Evolutionary conservation across 2,329 filamentous ascomycete species (phyloP), one percentile per base, ranked within the genome.

Genomic region (Pestalotiopsis sp.): DNA sequence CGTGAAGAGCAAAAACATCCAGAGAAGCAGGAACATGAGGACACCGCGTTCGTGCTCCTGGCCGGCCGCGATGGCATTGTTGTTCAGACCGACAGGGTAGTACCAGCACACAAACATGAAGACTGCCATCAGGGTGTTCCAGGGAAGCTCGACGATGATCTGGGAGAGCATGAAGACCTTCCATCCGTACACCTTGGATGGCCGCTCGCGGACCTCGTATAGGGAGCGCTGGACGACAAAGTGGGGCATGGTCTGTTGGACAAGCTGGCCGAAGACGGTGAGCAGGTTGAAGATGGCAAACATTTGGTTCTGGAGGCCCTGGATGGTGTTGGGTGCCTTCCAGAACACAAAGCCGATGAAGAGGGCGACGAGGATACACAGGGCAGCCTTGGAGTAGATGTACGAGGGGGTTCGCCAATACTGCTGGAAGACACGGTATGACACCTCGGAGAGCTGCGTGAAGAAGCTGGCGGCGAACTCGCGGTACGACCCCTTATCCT

Each of bases 401-500:
- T 96, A 96, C 11, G 85, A 84, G 0, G 93, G 93, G 67, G 90
- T 93, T 58, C 93, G 88, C 92, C 93, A 95, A 83, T 95, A 95
- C 76, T 96, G 93, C 75, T 93, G 87, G 80, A 94, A 94, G 9
- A 94, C 89, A 70, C 93, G 90, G 12, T 85, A 74, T 1, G 88
- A 89, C 57, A 93, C 92, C 70, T 90, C 85, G 60, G 79, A 80
- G 1, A 95, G 80, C 76, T 97, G 94, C 1, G 83, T 75, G 0
- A 69, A 70, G 76, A 97, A 92, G 0, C 93, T 90, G 73, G 93
- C 92, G 4, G 94, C 94, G 70, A 96, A 97, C 78, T 96, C 93
- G 70, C 89, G 86, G 79, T 90, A 93, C 72, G 77, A 79, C 5
- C 78, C 72, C 65, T 84, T 83, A 3, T 80, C 74, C 12, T 80